These are phyloP conservation scores for Arthrinium puccinioides DNA, from an alignment of 2,329 filamentous ascomycete species.

Conservation along the genomic window DNA sequence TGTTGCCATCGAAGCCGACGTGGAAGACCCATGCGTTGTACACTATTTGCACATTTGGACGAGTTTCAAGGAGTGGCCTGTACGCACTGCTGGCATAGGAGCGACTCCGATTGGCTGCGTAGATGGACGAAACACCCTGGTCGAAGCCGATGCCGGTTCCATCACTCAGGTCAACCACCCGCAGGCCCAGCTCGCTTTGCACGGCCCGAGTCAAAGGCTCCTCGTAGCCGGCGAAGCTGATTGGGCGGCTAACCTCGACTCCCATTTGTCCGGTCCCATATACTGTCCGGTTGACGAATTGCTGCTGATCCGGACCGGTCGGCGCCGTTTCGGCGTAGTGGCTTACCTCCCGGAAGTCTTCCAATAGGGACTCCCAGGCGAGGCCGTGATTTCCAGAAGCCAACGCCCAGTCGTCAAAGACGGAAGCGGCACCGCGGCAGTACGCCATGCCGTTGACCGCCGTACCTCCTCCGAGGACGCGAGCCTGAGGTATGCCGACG, in stretches of 20 bases:
- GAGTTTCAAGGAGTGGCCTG: constrained; percentile 5
- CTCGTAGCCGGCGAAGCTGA: too few relatives aligned
- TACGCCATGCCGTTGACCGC: constrained; percentile 23
- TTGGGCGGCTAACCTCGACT: too few relatives aligned
- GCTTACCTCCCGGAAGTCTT: background rate
- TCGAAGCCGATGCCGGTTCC: constrained; percentile 12
- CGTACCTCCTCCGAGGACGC: constrained; percentile 19
- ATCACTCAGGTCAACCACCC: constrained; percentile 6
- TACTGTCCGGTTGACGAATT: background rate
- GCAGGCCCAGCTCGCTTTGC: background rate
- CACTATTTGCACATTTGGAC: constrained; percentile 8
- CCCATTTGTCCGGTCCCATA: background rate
- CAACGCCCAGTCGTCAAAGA: constrained; percentile 9
- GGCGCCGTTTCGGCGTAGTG: background rate
- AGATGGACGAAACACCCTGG: constrained; percentile 5
- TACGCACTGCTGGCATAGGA: constrained; percentile 11
- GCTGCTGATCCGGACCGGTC: background rate
- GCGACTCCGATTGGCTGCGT: constrained; percentile 8
- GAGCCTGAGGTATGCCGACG: constrained; percentile 2
- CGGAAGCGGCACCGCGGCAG: constrained; percentile 6
- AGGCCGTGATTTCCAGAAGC: constrained; percentile 3
- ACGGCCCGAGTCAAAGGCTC: too few relatives aligned
- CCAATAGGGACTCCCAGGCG: background rate
- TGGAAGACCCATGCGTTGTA: constrained; percentile 22
- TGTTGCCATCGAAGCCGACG: constrained; percentile 23